Percentiles rank a stretch among this genome's conserved stretches.
phyloP scores from a whole-genome alignment of 2,329 filamentous ascomycete genomes.

The Scedosporium dehoogii region DNA sequence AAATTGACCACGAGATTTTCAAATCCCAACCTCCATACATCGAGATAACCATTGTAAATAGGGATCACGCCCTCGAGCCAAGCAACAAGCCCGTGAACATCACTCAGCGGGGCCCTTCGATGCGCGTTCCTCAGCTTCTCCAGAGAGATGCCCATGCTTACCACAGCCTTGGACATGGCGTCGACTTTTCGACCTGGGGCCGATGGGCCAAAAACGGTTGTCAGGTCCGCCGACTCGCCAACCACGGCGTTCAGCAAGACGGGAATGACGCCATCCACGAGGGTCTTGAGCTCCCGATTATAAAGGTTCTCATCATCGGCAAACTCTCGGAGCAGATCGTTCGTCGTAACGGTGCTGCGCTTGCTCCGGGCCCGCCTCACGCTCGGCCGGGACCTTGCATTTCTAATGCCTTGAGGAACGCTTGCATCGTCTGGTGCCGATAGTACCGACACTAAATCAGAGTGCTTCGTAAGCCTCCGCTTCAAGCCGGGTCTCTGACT shows the following conservation, averaged over 20 bases:
- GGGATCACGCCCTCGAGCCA: constrained; percentile 75
- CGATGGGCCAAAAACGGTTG: constrained; percentile 57
- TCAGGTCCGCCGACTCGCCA: constrained; percentile 54
- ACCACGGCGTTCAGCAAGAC: constrained; percentile 81
- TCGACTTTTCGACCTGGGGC: constrained; percentile 41
- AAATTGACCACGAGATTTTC: constrained; percentile 91
- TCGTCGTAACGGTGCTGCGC: constrained; percentile 56
- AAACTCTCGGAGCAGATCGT: constrained; percentile 72
- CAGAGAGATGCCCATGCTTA: constrained; percentile 85
- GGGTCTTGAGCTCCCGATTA: constrained; percentile 77
- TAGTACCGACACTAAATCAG: constrained; percentile 86
- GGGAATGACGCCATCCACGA: constrained; percentile 91
- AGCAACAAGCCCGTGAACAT: constrained; percentile 59
- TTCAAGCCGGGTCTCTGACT: constrained; percentile 38
- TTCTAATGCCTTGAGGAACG: constrained; percentile 38
- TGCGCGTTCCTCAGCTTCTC: constrained; percentile 77
- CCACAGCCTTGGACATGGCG: constrained; percentile 70
- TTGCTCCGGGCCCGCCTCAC: constrained; percentile 63
- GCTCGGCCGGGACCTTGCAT: constrained; percentile 58
- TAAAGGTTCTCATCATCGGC: constrained; percentile 79
- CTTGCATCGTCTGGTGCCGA: constrained; percentile 56
- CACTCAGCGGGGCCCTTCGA: constrained; percentile 64
- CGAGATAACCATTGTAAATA: constrained; percentile 77
- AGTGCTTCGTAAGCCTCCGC: constrained; percentile 78
- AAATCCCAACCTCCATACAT: constrained; percentile 85